Evolutionary conservation across 2,329 filamentous ascomycete genomes (phyloP).

Genomic region (Reticulascus tulasneorum): DNA sequence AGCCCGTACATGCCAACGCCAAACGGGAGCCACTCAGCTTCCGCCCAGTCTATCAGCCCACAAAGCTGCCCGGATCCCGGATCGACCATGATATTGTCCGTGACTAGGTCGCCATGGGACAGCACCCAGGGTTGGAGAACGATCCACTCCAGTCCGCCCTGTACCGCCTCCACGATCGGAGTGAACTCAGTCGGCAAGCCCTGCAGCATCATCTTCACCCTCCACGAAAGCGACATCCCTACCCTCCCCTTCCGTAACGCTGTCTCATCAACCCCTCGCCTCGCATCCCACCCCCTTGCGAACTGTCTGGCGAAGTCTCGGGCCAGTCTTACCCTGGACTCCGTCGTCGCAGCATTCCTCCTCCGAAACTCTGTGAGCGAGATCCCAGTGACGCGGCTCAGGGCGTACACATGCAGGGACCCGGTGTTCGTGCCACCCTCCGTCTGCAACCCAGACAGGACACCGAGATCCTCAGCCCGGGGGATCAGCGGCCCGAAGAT

Average conservation of each 20-base stretch:
- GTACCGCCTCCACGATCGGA: slow-evolving; percentile 18
- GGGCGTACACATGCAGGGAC: slow-evolving; percentile 33
- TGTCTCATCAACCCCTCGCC: slow-evolving; percentile 1
- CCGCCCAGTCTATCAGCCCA: slow-evolving; percentile 62
- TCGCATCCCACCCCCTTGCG: slow-evolving; percentile 29
- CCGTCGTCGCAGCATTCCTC: slow-evolving; percentile 4
- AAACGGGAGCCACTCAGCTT: slow-evolving; percentile 58
- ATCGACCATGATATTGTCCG: slow-evolving; percentile 53
- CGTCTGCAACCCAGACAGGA: slow-evolving; percentile 18
- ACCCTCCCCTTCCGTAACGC: slow-evolving; percentile 26
- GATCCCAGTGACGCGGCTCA: slow-evolving; percentile 37
- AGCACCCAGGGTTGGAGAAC: slow-evolving; percentile 49
- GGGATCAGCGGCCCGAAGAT: slow-evolving; percentile 40
- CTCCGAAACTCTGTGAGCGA: slow-evolving; percentile 30
- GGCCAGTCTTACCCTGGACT: slow-evolving; percentile 27
- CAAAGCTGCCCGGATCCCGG: slow-evolving; percentile 36
- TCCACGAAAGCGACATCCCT: slow-evolving; percentile 35
- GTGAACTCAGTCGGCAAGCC: slow-evolving; percentile 32
- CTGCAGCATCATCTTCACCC: slow-evolving; percentile 30
- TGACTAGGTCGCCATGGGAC: slow-evolving; percentile 58
- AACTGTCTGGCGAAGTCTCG: slow-evolving; percentile 38
- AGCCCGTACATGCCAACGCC: slow-evolving; percentile 57
- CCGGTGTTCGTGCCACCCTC: background rate
- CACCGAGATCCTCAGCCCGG: slow-evolving; percentile 31
- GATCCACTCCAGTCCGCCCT: slow-evolving; percentile 28